A percentile compares a stretch with the other conserved stretches of the same genome.
Conservation (phyloP, 768 basidiomycete genomes). For the Boletus subcaerulescens region DNA sequence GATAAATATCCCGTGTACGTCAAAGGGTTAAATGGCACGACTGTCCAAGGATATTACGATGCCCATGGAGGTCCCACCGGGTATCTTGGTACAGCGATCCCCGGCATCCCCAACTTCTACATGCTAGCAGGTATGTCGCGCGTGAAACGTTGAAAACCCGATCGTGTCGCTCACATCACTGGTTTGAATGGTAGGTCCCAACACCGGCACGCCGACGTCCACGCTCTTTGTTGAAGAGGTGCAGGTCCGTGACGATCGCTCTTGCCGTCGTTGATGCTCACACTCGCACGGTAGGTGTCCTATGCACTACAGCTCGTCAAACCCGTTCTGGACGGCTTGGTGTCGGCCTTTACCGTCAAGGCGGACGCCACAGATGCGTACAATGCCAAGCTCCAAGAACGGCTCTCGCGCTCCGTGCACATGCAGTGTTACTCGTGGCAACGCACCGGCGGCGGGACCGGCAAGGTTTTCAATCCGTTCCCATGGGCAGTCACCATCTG, state of each 20-base stretch:
- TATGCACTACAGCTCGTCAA: slow-evolving; percentile 30
- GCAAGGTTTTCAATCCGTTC: slow-evolving; percentile 39
- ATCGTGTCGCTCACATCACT: slow-evolving; percentile 1
- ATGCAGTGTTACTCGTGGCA: slow-evolving; percentile 42
- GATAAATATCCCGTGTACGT: slow-evolving; percentile 23
- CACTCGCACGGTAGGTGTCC: slow-evolving; percentile 17
- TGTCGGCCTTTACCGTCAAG: slow-evolving; percentile 23
- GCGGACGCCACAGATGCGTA: slow-evolving; percentile 25
- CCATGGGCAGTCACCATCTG: slow-evolving; percentile 35
- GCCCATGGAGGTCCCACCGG: slow-evolving; percentile 32
- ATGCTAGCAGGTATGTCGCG: slow-evolving; percentile 26
- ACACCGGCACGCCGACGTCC: slow-evolving; percentile 24
- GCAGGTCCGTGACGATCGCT: slow-evolving; percentile 19
- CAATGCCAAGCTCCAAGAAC: slow-evolving; percentile 22
- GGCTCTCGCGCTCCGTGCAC: slow-evolving; percentile 20
- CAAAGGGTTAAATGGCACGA: slow-evolving; percentile 21
- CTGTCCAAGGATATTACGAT: slow-evolving; percentile 28
- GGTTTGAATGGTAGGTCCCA: slow-evolving; percentile 20
- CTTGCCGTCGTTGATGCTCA: not conserved
- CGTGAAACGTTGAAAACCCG: too few relatives aligned
- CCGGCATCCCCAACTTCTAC: slow-evolving; percentile 38
- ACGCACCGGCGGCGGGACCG: slow-evolving; percentile 30
- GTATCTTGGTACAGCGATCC: slow-evolving; percentile 33
- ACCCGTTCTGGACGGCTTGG: slow-evolving; percentile 25
- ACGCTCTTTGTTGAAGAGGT: slow-evolving; percentile 29